Conservation (phyloP, 108 stramenopile species). For the Craspedostauros australis region DNA sequence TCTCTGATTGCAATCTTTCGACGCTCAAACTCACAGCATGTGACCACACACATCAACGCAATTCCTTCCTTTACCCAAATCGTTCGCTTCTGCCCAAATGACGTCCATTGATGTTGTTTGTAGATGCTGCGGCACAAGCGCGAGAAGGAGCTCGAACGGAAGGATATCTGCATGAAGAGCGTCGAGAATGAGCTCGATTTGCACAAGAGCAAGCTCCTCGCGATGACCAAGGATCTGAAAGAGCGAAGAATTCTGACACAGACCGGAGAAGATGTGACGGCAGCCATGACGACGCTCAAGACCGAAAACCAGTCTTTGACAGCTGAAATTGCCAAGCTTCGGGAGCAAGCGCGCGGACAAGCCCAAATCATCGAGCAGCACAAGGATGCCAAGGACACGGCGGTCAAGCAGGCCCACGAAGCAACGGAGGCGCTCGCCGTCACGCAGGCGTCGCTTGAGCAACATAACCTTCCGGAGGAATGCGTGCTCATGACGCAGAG, state of each 20-base stretch:
- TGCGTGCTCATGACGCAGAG: constrained; percentile 29
- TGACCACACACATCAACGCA: neutral
- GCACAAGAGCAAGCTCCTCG: constrained; percentile 29
- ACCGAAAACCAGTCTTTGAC: too few species aligned
- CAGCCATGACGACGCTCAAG: too few species aligned
- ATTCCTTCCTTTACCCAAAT: neutral
- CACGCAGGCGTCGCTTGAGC: constrained; percentile 28
- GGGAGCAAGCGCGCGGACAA: too few species aligned
- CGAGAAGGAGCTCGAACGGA: constrained; percentile 28
- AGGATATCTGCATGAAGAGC: constrained; percentile 55
- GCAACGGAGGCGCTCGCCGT: constrained; percentile 46
- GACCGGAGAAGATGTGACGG: constrained; percentile 25
- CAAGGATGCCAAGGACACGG: neutral
- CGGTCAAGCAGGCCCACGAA: constrained; percentile 18
- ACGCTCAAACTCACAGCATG: neutral
- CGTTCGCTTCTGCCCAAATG: neutral
- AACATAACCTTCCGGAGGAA: constrained; percentile 27
- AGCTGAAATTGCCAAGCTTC: too few species aligned
- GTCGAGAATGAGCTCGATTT: constrained; percentile 62
- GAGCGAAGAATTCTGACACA: constrained; percentile 25
- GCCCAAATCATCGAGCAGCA: constrained; percentile 14
- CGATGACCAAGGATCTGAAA: constrained; percentile 38
- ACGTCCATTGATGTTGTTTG: neutral
- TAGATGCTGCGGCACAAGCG: constrained; percentile 25
- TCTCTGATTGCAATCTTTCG: neutral